Evolutionary conservation across 1,284 basidiomycete genomes (phyloP), one percentile per base, ranked within the genome.

Genomic region (Thelephora terrestris): DNA sequence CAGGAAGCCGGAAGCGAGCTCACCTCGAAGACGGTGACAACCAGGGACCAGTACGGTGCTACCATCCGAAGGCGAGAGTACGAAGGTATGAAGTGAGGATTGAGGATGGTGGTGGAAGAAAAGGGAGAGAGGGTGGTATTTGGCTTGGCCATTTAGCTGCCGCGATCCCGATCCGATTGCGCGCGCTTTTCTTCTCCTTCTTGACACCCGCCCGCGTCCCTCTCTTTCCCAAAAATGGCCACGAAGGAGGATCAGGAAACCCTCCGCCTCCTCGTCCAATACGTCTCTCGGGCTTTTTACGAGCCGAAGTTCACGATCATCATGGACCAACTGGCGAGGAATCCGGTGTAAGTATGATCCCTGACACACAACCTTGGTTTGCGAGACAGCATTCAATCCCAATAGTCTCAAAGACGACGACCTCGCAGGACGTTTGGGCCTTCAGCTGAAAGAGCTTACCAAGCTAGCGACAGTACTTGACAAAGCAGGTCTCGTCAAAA

Each of bases 261-360:
- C 4, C 76, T 87, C 51, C 79, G 78, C 60, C 74, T 84, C 50
- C 82, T 99, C 56, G 88, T 95, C 52, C 92, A 96, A 65, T 85
- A 91, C 70, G 91, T 97, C 60, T 82, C 85, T 27, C 81, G 95
- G 58, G 82, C 89, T 32, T 98, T 99, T 68, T 99, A 98, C 71
- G 92, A 97, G 64, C 77, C 89, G 51, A 88, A 88, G 59, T 93
- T 81, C 64, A 89, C 87, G 55, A 86, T 98, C 53, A 81, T 97
- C 49, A 72, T 98, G 73, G 93, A 98, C 67, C 87, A 94, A 67
- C 81, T 99, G 60, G 81, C 91, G 54, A 81, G 85, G 55, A 83
- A 92, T 67, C 81, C 87, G 57, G 91, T 94, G 91, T 96, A 77
- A 83, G 91, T 85, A 69, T 65, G 10, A 21, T 42, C 51, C 58